Conservation (phyloP, 140 eudicot genomes). For the Flaveria floridana region DNA sequence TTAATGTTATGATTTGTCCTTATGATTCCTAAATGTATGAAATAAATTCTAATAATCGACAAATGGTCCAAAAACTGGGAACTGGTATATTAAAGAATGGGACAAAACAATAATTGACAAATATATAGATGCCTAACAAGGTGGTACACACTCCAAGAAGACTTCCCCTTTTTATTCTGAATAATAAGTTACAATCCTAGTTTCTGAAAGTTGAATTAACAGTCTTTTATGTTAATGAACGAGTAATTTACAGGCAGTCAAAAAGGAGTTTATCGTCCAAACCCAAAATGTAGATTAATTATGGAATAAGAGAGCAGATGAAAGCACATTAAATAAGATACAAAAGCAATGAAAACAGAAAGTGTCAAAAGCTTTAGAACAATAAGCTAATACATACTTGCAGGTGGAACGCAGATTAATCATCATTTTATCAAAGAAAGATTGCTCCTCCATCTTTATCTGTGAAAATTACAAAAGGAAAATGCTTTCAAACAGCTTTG, state of each 20-base stretch:
- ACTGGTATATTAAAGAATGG: neutral
- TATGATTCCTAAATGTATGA: neutral
- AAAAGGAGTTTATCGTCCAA: neutral
- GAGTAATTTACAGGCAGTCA: neutral
- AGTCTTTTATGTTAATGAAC: neutral
- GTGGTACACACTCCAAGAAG: neutral
- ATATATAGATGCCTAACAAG: neutral
- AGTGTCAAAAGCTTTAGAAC: neutral
- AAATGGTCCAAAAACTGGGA: neutral
- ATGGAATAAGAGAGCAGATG: neutral
- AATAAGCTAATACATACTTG: constrained; percentile 50
- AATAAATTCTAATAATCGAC: neutral
- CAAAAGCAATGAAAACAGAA: neutral
- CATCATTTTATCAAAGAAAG: constrained; percentile 58
- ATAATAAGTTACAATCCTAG: neutral
- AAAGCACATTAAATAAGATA: neutral
- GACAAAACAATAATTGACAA: neutral
- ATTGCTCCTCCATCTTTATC: constrained; percentile 54
- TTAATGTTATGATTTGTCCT: neutral
- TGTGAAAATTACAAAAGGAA: constrained; percentile 10
- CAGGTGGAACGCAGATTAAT: constrained; percentile 74
- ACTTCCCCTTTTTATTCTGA: neutral
- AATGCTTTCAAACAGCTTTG: constrained; percentile 20
- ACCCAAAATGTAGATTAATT: neutral
- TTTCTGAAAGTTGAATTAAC: neutral